Evolutionary conservation across 2,329 filamentous ascomycete species (phyloP).

Genomic region (Aureobasidium sp.): DNA sequence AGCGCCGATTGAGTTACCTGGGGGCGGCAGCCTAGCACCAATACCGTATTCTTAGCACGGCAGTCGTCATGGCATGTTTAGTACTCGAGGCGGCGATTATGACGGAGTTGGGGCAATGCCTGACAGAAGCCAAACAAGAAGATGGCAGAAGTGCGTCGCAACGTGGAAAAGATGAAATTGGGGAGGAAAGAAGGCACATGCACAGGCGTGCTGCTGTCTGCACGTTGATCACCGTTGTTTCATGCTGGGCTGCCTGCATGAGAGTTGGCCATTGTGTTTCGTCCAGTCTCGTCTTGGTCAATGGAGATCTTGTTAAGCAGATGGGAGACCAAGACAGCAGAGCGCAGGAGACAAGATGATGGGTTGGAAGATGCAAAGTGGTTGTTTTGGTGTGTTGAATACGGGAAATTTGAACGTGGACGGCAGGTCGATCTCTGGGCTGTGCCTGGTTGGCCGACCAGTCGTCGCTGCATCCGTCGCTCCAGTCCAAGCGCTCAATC

Average conservation of each 20-base stretch:
- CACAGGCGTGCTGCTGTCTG: constrained; percentile 2
- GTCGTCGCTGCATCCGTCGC: constrained; percentile 8
- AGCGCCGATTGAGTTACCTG: neutral
- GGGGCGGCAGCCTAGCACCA: neutral
- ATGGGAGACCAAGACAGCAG: neutral
- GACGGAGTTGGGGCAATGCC: neutral
- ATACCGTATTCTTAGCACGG: constrained; percentile 4
- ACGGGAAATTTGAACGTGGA: constrained; percentile 7
- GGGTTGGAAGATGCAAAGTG: too few species aligned
- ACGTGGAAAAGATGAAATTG: neutral
- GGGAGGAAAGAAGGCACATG: neutral
- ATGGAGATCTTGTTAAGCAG: neutral
- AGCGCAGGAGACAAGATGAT: neutral
- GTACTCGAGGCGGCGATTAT: neutral
- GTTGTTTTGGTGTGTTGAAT: constrained; percentile 1
- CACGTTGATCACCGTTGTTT: constrained; percentile 11
- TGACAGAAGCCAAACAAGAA: neutral
- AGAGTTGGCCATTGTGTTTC: neutral
- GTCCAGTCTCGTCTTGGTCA: neutral
- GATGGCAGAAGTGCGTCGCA: neutral
- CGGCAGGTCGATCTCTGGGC: neutral
- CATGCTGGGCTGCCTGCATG: neutral
- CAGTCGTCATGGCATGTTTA: neutral
- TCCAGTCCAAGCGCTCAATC: neutral
- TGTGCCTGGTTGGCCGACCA: constrained; percentile 6